A percentile compares a stretch with the other conserved stretches of the same genome.
Evolutionary conservation across 306 rosid species (phyloP).

Genomic region (Corylus heterophylla): DNA sequence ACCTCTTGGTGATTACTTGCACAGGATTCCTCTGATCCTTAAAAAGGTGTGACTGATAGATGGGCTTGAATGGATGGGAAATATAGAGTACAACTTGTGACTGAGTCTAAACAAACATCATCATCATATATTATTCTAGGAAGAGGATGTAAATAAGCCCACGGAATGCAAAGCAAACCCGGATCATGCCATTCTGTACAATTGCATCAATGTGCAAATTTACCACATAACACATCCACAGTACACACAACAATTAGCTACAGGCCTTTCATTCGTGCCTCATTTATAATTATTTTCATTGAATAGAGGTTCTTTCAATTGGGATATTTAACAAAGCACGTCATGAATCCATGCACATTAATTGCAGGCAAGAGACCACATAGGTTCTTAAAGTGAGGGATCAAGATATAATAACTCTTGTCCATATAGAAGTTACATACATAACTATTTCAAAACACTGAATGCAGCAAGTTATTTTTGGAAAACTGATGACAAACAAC

Average conservation of each 20-base stretch:
- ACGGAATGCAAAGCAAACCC: constrained; percentile 5
- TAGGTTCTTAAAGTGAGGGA: background rate
- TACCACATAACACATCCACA: background rate
- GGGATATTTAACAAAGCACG: background rate
- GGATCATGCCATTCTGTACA: background rate
- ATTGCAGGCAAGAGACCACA: background rate
- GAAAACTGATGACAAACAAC: background rate
- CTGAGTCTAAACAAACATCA: background rate
- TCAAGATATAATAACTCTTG: constrained; percentile 4
- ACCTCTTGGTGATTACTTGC: background rate
- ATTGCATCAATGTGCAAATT: background rate
- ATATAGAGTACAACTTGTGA: background rate
- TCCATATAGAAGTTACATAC: background rate
- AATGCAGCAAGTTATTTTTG: background rate
- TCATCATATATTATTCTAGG: constrained; percentile 1
- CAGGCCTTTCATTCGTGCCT: background rate
- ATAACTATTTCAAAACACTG: background rate
- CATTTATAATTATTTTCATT: background rate
- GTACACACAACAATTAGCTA: constrained; percentile 1
- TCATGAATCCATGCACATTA: background rate
- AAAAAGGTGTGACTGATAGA: background rate
- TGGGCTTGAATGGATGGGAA: background rate
- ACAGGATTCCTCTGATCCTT: background rate
- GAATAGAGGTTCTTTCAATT: background rate
- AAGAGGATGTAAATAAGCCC: constrained; percentile 10